Evolutionary conservation across 208 protist genomes (phyloP).

Genomic region (Acanthamoeba triangularis): DNA sequence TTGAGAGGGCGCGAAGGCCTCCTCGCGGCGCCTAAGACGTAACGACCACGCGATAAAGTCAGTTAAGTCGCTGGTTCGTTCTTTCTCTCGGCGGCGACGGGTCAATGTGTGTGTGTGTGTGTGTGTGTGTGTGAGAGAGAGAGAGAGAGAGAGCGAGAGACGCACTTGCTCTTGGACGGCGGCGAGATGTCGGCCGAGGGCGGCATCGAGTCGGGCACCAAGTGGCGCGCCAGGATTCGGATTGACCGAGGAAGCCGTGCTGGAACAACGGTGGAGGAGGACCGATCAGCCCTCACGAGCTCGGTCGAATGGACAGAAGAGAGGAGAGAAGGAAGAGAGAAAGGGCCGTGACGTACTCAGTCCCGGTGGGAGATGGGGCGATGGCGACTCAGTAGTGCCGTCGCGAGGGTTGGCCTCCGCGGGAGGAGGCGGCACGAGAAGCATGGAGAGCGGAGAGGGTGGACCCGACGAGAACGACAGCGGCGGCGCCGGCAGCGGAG

Average conservation of each 20-base stretch:
- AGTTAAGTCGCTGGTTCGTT: no score
- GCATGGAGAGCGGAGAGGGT: conserved; percentile 1
- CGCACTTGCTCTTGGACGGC: neutral
- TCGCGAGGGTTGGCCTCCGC: conserved; percentile 34
- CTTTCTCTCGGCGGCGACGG: no score
- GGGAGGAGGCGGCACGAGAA: neutral
- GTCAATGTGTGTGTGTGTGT: no score
- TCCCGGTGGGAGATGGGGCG: conserved; percentile 16
- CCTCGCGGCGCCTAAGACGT: neutral
- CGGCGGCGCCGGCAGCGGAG: conserved; percentile 1
- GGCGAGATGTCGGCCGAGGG: neutral
- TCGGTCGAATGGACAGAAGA: no score
- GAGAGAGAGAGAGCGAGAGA: neutral
- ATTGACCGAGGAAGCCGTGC: conserved; percentile 56
- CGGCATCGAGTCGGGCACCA: conserved; percentile 22
- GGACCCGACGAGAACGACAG: neutral
- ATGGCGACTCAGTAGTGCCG: neutral
- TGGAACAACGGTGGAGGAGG: no score
- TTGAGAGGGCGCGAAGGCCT: neutral
- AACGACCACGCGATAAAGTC: no score
- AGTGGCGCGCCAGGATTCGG: conserved; percentile 42
- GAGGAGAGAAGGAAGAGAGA: conserved; percentile 1
- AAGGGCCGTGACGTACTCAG: conserved; percentile 25
- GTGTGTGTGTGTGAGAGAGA: no score
- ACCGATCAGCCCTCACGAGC: no score